Evolutionary conservation across 352 stramenopile species (phyloP).

Genomic region (Phytopythium sindhum): DNA sequence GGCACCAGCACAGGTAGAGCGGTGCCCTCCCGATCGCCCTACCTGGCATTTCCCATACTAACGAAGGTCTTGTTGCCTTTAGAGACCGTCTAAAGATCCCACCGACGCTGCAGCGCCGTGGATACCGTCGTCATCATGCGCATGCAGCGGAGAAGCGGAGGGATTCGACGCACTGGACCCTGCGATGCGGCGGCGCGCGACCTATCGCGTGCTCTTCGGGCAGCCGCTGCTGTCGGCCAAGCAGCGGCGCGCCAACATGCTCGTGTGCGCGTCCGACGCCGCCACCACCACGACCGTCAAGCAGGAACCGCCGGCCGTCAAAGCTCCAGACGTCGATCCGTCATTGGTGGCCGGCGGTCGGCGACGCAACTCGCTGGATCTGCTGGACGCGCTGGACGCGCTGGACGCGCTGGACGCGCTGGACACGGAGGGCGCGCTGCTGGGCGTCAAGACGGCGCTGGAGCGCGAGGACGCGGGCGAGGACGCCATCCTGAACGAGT

Average conservation of each 20-base stretch:
- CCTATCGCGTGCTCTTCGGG: constrained; percentile 45
- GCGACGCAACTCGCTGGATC: background rate
- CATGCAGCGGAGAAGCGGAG: background rate
- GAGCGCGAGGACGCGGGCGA: background rate
- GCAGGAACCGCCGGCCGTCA: background rate
- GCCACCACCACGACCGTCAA: background rate
- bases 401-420: background rate
- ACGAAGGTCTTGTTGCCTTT: background rate
- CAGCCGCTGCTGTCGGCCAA: constrained; percentile 21
- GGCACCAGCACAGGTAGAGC: background rate
- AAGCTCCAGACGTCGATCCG: too few relatives aligned
- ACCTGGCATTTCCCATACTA: background rate
- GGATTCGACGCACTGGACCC: background rate
- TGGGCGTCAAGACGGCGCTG: constrained; percentile 3
- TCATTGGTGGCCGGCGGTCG: constrained; percentile 4
- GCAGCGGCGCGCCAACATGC: background rate
- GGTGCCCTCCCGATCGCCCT: background rate
- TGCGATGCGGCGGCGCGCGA: constrained; percentile 21
- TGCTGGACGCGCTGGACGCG: background rate
- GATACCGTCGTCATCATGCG: background rate
- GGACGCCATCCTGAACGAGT: background rate
- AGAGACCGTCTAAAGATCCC: background rate
- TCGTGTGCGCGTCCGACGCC: background rate
- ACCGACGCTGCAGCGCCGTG: too few relatives aligned
- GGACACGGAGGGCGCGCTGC: background rate